Evolutionary conservation across 2,329 filamentous ascomycete species (phyloP), one percentile per base, ranked within the genome.

Genomic region (Leptographium lundbergii): DNA sequence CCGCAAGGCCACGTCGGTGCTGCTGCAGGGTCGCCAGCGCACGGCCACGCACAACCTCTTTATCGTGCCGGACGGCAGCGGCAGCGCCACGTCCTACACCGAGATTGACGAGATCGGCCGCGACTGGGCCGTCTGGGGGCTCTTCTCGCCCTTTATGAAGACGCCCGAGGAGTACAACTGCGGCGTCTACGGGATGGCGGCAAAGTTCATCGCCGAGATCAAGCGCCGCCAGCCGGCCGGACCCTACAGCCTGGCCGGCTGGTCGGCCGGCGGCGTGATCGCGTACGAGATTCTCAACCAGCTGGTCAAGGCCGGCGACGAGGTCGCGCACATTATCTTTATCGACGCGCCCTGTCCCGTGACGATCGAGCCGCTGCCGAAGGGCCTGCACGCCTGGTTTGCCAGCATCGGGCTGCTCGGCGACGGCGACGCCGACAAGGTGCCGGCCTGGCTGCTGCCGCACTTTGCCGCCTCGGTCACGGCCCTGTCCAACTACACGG

Each of bases 241-340:
- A 0, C 84, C 85, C 0, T 89, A 88, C 70, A 77, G 79, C 56
- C 71, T 90, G 1, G 80, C 82, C 19, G 88, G 88, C 27, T 91
- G 87, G 87, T 88, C 82, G n/a, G 87, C 86, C 1, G 88, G 87
- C 29, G 87, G 87, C 42, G 85, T 89, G 54, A 84, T 85, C 61
- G 85, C 86, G 50, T 89, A 81, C 66, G 83, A 87, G 64, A 82
- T 84, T 11, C 79, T 82, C 19, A 78, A 79, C 58, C 80, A 85
- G 62, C 75, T 88, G 19, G 77, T 76, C 60, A 76, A 77, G 62
- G 76, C 75, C 3, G 79, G 80, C 19, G 80, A 87, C 52, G 67
- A 67, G 22, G 82, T 87, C 4, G 78, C 81, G 6, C 73, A 80
- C 57, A 74, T 88, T 13, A 75, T 88, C 57, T 74, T 88, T 57